Percentiles rank a stretch among this genome's conserved stretches.
phyloP scores from a whole-genome alignment of 768 basidiomycete genomes.

The Pluteus cervinus region DNA sequence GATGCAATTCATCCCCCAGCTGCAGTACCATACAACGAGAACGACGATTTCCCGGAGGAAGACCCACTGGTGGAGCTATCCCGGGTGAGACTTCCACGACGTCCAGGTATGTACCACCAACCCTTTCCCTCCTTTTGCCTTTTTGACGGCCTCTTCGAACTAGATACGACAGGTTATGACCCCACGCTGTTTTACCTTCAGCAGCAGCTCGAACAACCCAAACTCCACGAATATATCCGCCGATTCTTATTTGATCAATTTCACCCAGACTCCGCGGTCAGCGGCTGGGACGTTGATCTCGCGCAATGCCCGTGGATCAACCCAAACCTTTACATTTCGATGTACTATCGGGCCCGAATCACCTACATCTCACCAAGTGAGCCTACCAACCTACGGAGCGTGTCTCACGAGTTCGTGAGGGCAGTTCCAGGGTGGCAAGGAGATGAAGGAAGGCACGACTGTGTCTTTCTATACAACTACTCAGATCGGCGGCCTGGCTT shows the following conservation, averaged over 20 bases:
- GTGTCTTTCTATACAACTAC: conserved; percentile 13
- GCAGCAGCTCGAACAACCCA: too few species aligned
- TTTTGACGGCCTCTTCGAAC: too few species aligned
- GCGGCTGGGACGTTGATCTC: too few species aligned
- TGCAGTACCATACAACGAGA: conserved; percentile 4
- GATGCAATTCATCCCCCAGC: conserved; percentile 3
- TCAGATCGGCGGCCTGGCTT: conserved; percentile 9
- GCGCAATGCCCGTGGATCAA: too few species aligned
- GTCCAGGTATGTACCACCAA: conserved; percentile 32
- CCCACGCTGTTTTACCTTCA: too few species aligned
- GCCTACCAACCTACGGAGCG: conserved; percentile 12
- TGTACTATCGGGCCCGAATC: conserved; percentile 3
- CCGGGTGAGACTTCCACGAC: conserved; percentile 21
- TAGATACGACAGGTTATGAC: too few species aligned
- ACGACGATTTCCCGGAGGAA: conserved; percentile 9
- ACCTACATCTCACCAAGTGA: conserved; percentile 15
- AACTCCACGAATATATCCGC: too few species aligned
- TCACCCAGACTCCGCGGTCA: too few species aligned
- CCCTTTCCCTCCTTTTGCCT: too few species aligned
- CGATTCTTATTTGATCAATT: too few species aligned
- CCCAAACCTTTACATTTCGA: too few species aligned
- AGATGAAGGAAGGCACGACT: conserved; percentile 13
- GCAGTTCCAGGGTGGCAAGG: conserved; percentile 16
- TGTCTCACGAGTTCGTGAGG: conserved; percentile 16
- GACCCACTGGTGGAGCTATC: conserved; percentile 8